Evolutionary conservation across 169 alveolate genomes (phyloP).

Genomic region (Plasmodium vinckei): DNA sequence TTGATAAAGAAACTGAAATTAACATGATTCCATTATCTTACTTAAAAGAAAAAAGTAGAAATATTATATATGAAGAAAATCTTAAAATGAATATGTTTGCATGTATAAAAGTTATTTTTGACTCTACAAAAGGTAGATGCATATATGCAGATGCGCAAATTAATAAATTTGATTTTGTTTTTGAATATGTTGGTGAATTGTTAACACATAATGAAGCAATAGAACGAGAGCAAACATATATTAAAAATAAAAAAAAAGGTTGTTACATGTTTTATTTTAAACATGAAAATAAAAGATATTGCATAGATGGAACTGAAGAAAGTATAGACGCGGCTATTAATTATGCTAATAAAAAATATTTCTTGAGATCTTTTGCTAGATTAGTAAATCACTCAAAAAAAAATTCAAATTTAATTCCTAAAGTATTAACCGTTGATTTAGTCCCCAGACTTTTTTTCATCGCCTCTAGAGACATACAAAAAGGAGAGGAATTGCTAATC

Average conservation of each 20-base stretch:
- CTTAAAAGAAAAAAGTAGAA: slow-evolving; percentile 66
- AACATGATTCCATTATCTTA: slow-evolving; percentile 29
- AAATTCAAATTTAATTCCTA: slow-evolving; percentile 88
- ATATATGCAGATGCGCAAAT: slow-evolving; percentile 89
- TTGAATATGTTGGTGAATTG: slow-evolving; percentile 90
- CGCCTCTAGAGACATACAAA: slow-evolving; percentile 84
- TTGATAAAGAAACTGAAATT: slow-evolving; percentile 60
- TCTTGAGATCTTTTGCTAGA: slow-evolving; percentile 82
- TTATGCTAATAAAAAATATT: slow-evolving; percentile 32
- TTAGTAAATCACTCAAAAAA: slow-evolving; percentile 90
- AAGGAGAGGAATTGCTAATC: slow-evolving; percentile 91
- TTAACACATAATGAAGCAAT: slow-evolving; percentile 87
- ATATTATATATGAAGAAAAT: slow-evolving; percentile 64
- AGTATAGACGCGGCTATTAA: slow-evolving; percentile 84
- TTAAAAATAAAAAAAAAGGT: slow-evolving; percentile 75
- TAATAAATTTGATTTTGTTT: slow-evolving; percentile 87
- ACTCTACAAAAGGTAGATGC: slow-evolving; percentile 87
- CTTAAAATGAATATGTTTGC: slow-evolving; percentile 71
- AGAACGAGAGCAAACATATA: slow-evolving; percentile 83
- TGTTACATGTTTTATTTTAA: slow-evolving; percentile 91
- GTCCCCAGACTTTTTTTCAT: slow-evolving; percentile 87
- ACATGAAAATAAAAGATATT: slow-evolving; percentile 82
- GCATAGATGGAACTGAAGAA: slow-evolving; percentile 93
- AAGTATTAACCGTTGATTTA: slow-evolving; percentile 78
- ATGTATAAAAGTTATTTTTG: slow-evolving; percentile 60